Conservation (phyloP, 768 basidiomycete species). For the Tulasnella sp. region DNA sequence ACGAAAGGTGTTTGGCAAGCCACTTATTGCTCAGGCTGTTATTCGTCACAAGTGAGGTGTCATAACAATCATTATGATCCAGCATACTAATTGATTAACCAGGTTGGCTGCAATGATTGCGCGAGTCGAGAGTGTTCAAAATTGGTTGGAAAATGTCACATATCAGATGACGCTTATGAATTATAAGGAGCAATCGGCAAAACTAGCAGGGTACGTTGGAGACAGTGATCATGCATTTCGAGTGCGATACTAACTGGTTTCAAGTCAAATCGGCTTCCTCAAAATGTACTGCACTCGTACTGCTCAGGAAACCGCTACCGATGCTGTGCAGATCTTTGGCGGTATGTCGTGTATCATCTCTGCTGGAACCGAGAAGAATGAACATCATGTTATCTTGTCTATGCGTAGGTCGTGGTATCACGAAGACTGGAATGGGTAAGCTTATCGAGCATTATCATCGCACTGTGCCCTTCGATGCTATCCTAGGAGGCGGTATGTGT, state of each 20-base stretch:
- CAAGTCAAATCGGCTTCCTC: constrained; percentile 53
- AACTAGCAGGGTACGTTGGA: constrained; percentile 53
- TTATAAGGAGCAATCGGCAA: constrained; percentile 58
- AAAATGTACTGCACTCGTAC: constrained; percentile 66
- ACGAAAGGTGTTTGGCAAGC: constrained; percentile 80
- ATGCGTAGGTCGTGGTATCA: constrained; percentile 79
- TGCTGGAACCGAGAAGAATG: not conserved
- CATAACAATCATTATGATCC: not conserved
- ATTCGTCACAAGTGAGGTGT: constrained; percentile 54
- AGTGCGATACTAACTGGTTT: not conserved
- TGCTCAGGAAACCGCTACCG: constrained; percentile 67
- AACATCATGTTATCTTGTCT: constrained; percentile 29
- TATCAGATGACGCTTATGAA: constrained; percentile 82
- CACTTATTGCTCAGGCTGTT: constrained; percentile 60
- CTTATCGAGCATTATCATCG: constrained; percentile 71
- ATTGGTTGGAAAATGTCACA: constrained; percentile 79
- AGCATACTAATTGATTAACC: constrained; percentile 1
- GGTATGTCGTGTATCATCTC: constrained; percentile 4
- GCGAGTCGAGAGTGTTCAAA: constrained; percentile 64
- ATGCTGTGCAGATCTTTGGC: constrained; percentile 34
- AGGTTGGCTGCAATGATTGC: constrained; percentile 74
- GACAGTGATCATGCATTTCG: not conserved
- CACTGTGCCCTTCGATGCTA: constrained; percentile 72
- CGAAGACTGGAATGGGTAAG: constrained; percentile 66
- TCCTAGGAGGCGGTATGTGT: constrained; percentile 67